Conservation (phyloP, 495 filamentous ascomycete species). For the Saxophila tyrrhenica region DNA sequence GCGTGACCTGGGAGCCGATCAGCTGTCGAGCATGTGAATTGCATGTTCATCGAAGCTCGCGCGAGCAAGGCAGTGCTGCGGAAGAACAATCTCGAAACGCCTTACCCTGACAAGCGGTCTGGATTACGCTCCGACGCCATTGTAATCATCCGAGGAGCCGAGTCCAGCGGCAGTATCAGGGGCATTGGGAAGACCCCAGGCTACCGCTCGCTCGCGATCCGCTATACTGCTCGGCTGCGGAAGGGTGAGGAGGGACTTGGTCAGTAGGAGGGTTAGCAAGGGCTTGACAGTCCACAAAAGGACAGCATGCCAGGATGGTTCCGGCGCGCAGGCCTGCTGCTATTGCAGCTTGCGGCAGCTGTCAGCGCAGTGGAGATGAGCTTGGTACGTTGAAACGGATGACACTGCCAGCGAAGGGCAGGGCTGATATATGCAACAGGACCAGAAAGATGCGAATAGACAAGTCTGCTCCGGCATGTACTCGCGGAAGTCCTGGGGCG, state of each 20-base stretch:
- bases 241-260: too few relatives aligned
- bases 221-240: not conserved
- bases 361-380: constrained; percentile 7
- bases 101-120: too few relatives aligned
- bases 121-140: too few relatives aligned
- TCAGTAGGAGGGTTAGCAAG: too few relatives aligned
- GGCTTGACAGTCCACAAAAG: not conserved
- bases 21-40: too few relatives aligned
- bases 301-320: constrained; percentile 10
- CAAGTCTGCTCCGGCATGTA: constrained; percentile 98
- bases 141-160: too few relatives aligned
- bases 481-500: constrained; percentile 78
- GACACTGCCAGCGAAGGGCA: not conserved
- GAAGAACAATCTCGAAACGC: too few relatives aligned
- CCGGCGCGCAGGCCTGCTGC: constrained; percentile 6
- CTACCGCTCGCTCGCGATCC: not conserved
- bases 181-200: not conserved
- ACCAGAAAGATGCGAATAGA: constrained; percentile 61
- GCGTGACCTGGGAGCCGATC: too few relatives aligned
- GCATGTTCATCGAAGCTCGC: too few relatives aligned
- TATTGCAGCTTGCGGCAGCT: constrained; percentile 9
- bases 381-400: not conserved
- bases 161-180: not conserved
- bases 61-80: too few relatives aligned
- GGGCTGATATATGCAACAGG: constrained; percentile 32